phyloP scores from a whole-genome alignment of 2,329 filamentous ascomycete genomes.

The Diaporthe velutina region DNA sequence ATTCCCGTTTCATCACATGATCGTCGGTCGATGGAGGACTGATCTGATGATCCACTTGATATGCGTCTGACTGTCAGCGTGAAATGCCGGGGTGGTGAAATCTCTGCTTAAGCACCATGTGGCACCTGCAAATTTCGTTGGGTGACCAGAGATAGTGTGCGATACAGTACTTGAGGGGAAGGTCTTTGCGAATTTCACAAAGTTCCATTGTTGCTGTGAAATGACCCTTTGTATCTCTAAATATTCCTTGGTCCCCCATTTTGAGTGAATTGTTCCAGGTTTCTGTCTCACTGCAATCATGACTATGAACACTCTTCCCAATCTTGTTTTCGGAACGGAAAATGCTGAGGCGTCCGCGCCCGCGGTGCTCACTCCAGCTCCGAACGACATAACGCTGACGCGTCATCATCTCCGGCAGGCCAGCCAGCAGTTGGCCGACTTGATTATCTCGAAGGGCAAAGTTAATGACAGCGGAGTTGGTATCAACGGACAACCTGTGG shows the following conservation, averaged over 20 bases:
- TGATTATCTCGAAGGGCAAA: neutral
- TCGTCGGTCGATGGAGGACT: neutral
- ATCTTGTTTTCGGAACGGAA: neutral
- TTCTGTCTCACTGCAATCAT: neutral
- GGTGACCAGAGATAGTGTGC: neutral
- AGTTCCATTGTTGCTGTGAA: neutral
- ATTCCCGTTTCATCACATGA: neutral
- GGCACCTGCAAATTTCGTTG: neutral
- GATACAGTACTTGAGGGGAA: neutral
- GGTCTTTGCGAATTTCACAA: neutral
- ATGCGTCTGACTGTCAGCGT: neutral
- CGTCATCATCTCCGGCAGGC: neutral
- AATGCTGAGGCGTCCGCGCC: neutral
- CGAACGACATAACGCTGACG: neutral
- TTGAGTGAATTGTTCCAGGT: accelerated
- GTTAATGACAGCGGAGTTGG: neutral
- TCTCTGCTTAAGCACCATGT: neutral
- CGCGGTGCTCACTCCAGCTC: neutral
- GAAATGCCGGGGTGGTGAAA: neutral
- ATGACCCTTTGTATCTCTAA: neutral
- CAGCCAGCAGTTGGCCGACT: neutral
- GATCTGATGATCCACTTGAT: neutral
- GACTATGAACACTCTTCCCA: neutral
- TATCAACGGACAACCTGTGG: conserved; percentile 6
- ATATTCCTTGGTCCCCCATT: neutral